Percentiles rank a stretch among this genome's conserved stretches.
These are phyloP conservation scores for Leptoxyphium fumago DNA, from an alignment of 2,329 filamentous ascomycete species.

Conservation along the genomic window DNA sequence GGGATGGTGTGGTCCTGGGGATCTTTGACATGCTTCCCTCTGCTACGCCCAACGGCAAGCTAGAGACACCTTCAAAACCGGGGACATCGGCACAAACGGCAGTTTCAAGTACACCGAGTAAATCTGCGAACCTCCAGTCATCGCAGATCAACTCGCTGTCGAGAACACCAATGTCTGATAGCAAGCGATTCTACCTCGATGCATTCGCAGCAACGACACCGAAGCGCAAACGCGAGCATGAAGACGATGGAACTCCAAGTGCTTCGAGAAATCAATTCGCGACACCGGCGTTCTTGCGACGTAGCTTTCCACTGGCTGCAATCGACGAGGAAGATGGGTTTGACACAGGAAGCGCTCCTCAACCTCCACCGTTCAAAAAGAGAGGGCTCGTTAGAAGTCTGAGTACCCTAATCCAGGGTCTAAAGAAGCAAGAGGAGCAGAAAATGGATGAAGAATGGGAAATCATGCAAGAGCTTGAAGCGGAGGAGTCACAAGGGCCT, in stretches of 20 bases:
- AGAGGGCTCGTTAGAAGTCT: constrained; percentile 47
- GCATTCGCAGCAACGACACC: constrained; percentile 49
- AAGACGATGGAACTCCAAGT: constrained; percentile 16
- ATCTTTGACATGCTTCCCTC: constrained; percentile 58
- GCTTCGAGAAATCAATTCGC: constrained; percentile 32
- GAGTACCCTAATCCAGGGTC: constrained; percentile 57
- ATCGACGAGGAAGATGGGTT: constrained; percentile 48
- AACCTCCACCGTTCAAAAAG: constrained; percentile 24
- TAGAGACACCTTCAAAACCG: constrained; percentile 8
- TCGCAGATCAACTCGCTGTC: constrained; percentile 5
- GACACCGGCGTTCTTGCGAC: constrained; percentile 56
- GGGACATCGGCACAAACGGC: constrained; percentile 17
- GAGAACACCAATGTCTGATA: constrained; percentile 37
- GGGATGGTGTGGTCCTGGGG: constrained; percentile 61
- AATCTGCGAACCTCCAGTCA: constrained; percentile 5
- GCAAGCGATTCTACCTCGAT: constrained; percentile 48
- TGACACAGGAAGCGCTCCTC: constrained; percentile 12
- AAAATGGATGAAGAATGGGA: constrained; percentile 59
- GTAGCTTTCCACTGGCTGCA: constrained; percentile 35
- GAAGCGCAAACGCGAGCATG: constrained; percentile 30
- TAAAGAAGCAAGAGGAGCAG: constrained; percentile 57
- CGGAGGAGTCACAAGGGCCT: constrained; percentile 14
- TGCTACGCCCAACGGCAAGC: constrained; percentile 27
- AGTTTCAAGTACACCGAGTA: constrained; percentile 26
- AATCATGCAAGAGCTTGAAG: constrained; percentile 56